Conservation (phyloP, 768 basidiomycete species). For the Auriculariales sp. region DNA sequence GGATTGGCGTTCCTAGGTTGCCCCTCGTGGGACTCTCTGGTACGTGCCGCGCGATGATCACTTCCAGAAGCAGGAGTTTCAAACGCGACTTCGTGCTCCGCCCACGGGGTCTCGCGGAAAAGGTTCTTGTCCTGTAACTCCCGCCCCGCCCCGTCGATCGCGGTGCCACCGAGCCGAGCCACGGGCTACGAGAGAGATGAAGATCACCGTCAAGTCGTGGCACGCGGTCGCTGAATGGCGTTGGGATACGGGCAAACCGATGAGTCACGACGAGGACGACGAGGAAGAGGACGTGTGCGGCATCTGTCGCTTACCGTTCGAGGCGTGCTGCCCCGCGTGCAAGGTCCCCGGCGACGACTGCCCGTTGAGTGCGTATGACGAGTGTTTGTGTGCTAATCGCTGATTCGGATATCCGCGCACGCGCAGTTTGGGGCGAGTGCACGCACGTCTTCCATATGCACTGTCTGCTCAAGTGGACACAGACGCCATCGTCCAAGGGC, state of each 20-base stretch:
- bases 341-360: constrained; percentile 96
- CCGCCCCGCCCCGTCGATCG: too few species aligned
- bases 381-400: too few species aligned
- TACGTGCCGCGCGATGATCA: too few species aligned
- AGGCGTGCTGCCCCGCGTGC: constrained; percentile 90
- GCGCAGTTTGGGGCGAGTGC: constrained; percentile 93
- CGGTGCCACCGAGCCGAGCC: too few species aligned
- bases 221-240: constrained; percentile 82
- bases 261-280: constrained; percentile 15
- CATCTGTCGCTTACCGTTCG: constrained; percentile 83
- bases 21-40: too few species aligned
- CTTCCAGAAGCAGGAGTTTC: too few species aligned
- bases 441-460: constrained; percentile 98
- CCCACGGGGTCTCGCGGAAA: too few species aligned
- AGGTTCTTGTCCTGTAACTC: too few species aligned
- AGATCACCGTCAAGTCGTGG: constrained; percentile 71
- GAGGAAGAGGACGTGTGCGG: constrained; percentile 61
- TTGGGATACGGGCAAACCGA: constrained; percentile 43
- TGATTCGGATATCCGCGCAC: background rate
- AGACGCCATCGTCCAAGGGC: constrained; percentile 75
- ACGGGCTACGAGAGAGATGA: too few species aligned
- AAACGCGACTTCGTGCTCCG: too few species aligned
- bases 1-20: too few species aligned
- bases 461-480: constrained; percentile 92
- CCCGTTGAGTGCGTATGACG: constrained; percentile 57